Evolutionary conservation across 176 grass and related monocot species (phyloP), one percentile per base, ranked within the genome.

Genomic region (Rhynchospora pubera): DNA sequence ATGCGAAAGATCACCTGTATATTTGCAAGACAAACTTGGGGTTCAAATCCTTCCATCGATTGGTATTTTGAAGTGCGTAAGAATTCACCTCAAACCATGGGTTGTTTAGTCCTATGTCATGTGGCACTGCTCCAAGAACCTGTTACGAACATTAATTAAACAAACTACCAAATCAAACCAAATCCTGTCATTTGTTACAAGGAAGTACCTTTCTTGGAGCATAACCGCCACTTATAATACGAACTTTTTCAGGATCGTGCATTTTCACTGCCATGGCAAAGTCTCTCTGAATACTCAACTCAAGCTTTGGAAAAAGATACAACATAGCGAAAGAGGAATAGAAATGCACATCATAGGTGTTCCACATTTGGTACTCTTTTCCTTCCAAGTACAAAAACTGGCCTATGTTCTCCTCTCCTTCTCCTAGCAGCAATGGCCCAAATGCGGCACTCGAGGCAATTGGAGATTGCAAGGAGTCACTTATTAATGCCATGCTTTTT

Each of bases 291-390:
- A 97, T 66, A 88, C 73, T 82, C 18, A 97, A 89, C 85, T 97
- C 95, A 0, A 97, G 79, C 44, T 79, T 48, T 0, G 95, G 95
- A 79, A 94, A 97, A 57, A 97, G 87, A 64, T 83, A 12, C 14
- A 88, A 62, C 0, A 97, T 81, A 12, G 95, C 65, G 58, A 94
- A 97, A 16, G 95, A 97, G 15, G 95, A 59, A 67, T 97, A 97
- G 90, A 97, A 97, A 88, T 97, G 95, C 11, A 97, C 95, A 39
- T 97, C 95, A 62, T 94, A 97, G 7, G 92, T 97, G 89, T 97
- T 97, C 87, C 87, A 93, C 92, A 93, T 83, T 82, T 86, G 79
- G 74, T 97, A 97, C 85, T 97, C 95, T 72, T 92, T 89, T 16
- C 92, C 90, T 79, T 97, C 95, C 83, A 94, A 87, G 84, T 97